These are phyloP conservation scores for Debaryomycetaceae sp. DNA, from an alignment of 1,139 yeast genomes.

Conservation along the genomic window DNA sequence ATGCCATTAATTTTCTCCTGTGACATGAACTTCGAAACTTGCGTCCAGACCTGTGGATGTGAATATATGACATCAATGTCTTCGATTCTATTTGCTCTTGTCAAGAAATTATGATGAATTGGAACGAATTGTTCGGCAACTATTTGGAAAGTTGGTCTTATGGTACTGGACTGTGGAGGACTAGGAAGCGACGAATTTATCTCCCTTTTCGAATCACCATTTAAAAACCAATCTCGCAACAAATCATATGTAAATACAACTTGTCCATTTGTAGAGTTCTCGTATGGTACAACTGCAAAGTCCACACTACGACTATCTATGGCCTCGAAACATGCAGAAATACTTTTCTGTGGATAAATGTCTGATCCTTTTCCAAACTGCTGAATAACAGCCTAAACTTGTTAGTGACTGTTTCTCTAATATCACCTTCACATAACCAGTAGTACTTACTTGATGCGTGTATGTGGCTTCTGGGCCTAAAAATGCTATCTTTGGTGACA, in stretches of 20 bases:
- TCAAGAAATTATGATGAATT: conserved; percentile 74
- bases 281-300: conserved; percentile 85
- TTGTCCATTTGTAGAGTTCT: conserved; percentile 93
- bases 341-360: conserved; percentile 45
- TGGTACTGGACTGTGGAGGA: conserved; percentile 3
- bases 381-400: conserved; percentile 68
- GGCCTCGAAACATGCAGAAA: conserved; percentile 62
- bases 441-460: conserved; percentile 70
- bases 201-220: conserved; percentile 4
- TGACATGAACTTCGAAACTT: conserved; percentile 57
- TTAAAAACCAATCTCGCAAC: conserved; percentile 60
- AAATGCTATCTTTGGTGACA: conserved; percentile 53
- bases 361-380: conserved; percentile 49
- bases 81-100: conserved; percentile 41
- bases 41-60: conserved; percentile 99
- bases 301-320: conserved; percentile 49
- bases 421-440: not conserved
- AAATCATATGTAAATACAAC: conserved; percentile 84
- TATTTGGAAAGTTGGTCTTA: conserved; percentile 36
- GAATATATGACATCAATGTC: conserved; percentile 64
- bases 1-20: conserved; percentile 28
- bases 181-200: conserved; percentile 2
- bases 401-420: conserved; percentile 8
- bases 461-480: conserved; percentile 91
- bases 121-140: conserved; percentile 80